These are phyloP conservation scores for Hanseniaspora vineae DNA, from an alignment of 805 yeast genomes.

Conservation along the genomic window DNA sequence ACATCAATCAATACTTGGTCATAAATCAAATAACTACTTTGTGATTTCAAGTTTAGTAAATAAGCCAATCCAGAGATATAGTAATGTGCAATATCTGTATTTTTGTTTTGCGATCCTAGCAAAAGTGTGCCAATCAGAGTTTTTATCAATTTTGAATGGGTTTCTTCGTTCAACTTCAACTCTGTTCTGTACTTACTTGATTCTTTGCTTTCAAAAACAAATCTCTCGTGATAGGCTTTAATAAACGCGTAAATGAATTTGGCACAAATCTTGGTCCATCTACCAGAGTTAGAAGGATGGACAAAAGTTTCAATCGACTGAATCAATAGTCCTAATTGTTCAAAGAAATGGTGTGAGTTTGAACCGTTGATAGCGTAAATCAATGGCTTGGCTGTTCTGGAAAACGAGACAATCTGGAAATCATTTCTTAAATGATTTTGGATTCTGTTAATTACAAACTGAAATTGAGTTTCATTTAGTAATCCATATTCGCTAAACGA, in stretches of 20 bases:
- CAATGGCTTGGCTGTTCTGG: constrained; percentile 33
- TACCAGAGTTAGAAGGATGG: constrained; percentile 88
- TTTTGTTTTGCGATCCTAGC: constrained; percentile 72
- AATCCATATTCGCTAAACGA: constrained; percentile 45
- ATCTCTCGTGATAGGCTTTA: constrained; percentile 46
- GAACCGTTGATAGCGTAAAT: constrained; percentile 51
- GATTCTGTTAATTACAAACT: constrained; percentile 44
- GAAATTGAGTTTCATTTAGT: constrained; percentile 48
- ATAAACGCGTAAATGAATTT: constrained; percentile 50
- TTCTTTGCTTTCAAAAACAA: constrained; percentile 32
- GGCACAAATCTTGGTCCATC: constrained; percentile 69
- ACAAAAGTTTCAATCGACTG: constrained; percentile 66
- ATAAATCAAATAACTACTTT: constrained; percentile 26
- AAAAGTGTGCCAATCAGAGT: constrained; percentile 40
- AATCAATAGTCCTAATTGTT: constrained; percentile 39
- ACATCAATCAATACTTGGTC: constrained; percentile 52
- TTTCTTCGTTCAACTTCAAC: constrained; percentile 20
- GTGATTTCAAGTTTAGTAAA: constrained; percentile 53
- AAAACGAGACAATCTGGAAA: constrained; percentile 28
- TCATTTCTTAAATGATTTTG: constrained; percentile 27
- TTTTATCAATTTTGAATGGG: constrained; percentile 25
- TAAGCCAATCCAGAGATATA: constrained; percentile 47
- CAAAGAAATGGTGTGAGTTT: constrained; percentile 32
- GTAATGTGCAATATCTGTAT: constrained; percentile 38
- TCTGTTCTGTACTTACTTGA: constrained; percentile 13